phyloP scores from a whole-genome alignment of 441 rosid species.

The Theobroma grandiflorum region DNA sequence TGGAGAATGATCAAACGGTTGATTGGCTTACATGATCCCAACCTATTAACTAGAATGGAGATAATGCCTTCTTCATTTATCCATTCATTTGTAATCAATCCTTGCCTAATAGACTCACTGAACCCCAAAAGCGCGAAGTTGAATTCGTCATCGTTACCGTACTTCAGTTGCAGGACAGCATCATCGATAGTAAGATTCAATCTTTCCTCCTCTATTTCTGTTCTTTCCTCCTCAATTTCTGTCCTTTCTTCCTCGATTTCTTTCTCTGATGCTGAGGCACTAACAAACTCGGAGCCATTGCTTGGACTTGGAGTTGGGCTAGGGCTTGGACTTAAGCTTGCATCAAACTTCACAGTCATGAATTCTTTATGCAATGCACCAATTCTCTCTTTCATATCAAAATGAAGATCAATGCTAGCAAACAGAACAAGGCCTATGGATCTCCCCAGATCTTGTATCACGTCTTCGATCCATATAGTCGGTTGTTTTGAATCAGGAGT shows the following conservation, averaged over 20 bases:
- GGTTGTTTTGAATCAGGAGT: slow-evolving; percentile 37
- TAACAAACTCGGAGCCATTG: slow-evolving; percentile 41
- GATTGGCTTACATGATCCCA: slow-evolving; percentile 46
- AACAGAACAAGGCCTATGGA: slow-evolving; percentile 75
- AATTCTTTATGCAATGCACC: slow-evolving; percentile 56
- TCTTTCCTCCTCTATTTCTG: slow-evolving; percentile 53
- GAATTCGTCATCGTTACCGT: slow-evolving; percentile 58
- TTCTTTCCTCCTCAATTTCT: slow-evolving; percentile 12
- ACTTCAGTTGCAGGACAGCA: slow-evolving; percentile 61
- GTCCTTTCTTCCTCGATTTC: slow-evolving; percentile 56
- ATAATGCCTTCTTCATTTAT: slow-evolving; percentile 52
- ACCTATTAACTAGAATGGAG: slow-evolving; percentile 49
- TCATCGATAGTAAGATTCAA: slow-evolving; percentile 49
- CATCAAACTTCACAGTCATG: slow-evolving; percentile 53
- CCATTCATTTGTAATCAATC: slow-evolving; percentile 50
- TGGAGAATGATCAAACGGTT: slow-evolving; percentile 50
- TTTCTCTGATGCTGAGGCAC: slow-evolving; percentile 47
- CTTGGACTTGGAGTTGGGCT: slow-evolving; percentile 37
- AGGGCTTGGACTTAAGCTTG: slow-evolving; percentile 36
- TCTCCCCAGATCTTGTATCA: slow-evolving; percentile 67
- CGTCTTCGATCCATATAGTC: slow-evolving; percentile 44
- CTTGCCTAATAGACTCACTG: slow-evolving; percentile 36
- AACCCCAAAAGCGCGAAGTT: slow-evolving; percentile 48
- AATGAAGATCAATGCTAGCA: slow-evolving; percentile 49
- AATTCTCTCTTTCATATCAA: slow-evolving; percentile 50